Evolutionary conservation across 345 rosid species (phyloP), one percentile per base, ranked within the genome.

Genomic region (Rhodomyrtus tomentosa): DNA sequence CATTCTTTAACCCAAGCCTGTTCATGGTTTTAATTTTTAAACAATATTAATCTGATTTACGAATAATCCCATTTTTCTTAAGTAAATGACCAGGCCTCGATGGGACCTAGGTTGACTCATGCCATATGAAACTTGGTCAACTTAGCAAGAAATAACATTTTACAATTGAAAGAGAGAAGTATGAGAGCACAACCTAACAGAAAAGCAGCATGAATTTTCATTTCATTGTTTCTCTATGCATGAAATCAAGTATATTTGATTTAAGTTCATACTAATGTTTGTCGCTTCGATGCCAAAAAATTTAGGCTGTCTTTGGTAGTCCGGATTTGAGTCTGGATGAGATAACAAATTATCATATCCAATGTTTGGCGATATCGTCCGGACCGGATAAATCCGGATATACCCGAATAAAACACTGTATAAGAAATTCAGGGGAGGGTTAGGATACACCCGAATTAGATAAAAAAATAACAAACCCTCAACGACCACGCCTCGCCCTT

Each of bases 11-110:
- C 74, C 42, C 74, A 11, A 32, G 74, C 24, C 22, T 32, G 74
- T 7, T 62, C 74, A 29, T 62, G 42, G 6, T 36, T 36, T 68
- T 32, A 29, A 40, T 3, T 36, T 36, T 68, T 32, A 29, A 40
- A 62, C 74, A 32, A 62, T 62, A 1, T 62, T 29, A 62, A 62
- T n/a, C n/a, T n/a, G 15, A 56, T 56, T 56, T 56, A 12, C n/a
- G 4, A n/a, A 56, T n/a, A n/a, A 14, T 56, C 2, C 2, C 18
- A 0, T 12, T 1, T 56, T 25, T 56, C 27, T 56, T n/a, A 2
- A 29, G 1, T n/a, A 0, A n/a, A 56, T n/a, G 36, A 13, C 32
- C 1, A 0, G 5, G 5, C 2, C 2, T 2, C 0, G 0, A 56
- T 5, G 36, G 36, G 18, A 56, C 49, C 49, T 49, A 56, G 4